Conservation (phyloP, 2,329 filamentous ascomycete genomes). For the Arachnomyces sp. region DNA sequence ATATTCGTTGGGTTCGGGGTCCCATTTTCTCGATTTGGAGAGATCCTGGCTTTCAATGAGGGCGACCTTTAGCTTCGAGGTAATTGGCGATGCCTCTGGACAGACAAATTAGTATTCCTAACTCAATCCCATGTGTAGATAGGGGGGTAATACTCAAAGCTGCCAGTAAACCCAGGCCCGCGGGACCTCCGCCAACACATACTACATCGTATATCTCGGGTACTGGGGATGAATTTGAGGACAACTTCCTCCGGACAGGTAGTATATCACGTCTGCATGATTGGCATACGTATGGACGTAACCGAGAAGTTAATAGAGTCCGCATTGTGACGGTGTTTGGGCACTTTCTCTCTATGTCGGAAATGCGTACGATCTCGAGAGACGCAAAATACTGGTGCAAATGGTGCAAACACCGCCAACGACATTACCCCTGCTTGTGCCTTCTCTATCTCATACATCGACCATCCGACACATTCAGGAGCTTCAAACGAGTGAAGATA, state of each 20-base stretch:
- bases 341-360: background rate
- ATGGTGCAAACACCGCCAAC: conserved; percentile 6
- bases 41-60: conserved; percentile 88
- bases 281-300: conserved; percentile 33
- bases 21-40: conserved; percentile 57
- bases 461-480: background rate
- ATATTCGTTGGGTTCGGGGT: conserved; percentile 59
- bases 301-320: conserved; percentile 20
- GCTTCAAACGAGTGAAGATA: too few relatives aligned
- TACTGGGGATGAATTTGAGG: conserved; percentile 25
- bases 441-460: conserved; percentile 1
- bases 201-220: conserved; percentile 88
- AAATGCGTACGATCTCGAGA: background rate
- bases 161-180: conserved; percentile 72
- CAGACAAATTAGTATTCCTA: conserved; percentile 3
- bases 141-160: conserved; percentile 55
- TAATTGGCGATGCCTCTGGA: conserved; percentile 64
- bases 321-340: conserved; percentile 24
- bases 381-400: conserved; percentile 1
- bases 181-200: conserved; percentile 81
- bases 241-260: conserved; percentile 23
- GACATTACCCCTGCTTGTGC: background rate
- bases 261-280: conserved; percentile 28
- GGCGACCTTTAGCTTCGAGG: conserved; percentile 70
- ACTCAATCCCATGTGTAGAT: background rate